phyloP scores from a whole-genome alignment of 1,284 basidiomycete genomes.

The Ceratobasidium sp. region DNA sequence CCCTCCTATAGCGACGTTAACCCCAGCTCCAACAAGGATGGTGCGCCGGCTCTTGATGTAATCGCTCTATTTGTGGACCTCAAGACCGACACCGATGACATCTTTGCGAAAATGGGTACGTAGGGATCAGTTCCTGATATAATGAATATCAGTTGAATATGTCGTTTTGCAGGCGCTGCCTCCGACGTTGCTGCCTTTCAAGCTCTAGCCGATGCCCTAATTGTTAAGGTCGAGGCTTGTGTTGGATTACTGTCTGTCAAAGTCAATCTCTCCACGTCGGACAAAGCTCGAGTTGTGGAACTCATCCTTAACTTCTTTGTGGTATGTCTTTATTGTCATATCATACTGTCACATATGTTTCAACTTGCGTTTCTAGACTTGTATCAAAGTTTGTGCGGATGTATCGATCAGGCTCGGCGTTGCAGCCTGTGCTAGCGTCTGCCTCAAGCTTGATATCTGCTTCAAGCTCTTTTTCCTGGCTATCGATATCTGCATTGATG shows the following conservation, averaged over 20 bases:
- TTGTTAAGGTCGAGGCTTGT: neutral
- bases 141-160: neutral
- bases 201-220: neutral
- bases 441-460: conserved; percentile 11
- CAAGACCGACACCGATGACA: neutral
- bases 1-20: neutral
- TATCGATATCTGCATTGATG: conserved; percentile 21
- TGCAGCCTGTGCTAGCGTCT: neutral
- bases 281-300: neutral
- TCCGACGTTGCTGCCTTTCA: neutral
- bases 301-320: neutral
- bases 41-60: neutral
- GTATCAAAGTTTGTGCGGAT: too few species aligned
- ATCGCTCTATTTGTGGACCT: neutral
- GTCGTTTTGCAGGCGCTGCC: neutral
- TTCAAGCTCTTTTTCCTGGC: conserved; percentile 17
- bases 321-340: neutral
- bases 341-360: too few species aligned
- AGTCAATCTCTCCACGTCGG: neutral
- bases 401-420: too few species aligned
- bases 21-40: neutral
- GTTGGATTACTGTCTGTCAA: neutral
- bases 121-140: too few species aligned
- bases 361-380: too few species aligned
- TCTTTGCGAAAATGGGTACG: neutral